Base-by-base conservation (phyloP, 2,329 filamentous ascomycete genomes). In the Xylaria sp. region DNA sequence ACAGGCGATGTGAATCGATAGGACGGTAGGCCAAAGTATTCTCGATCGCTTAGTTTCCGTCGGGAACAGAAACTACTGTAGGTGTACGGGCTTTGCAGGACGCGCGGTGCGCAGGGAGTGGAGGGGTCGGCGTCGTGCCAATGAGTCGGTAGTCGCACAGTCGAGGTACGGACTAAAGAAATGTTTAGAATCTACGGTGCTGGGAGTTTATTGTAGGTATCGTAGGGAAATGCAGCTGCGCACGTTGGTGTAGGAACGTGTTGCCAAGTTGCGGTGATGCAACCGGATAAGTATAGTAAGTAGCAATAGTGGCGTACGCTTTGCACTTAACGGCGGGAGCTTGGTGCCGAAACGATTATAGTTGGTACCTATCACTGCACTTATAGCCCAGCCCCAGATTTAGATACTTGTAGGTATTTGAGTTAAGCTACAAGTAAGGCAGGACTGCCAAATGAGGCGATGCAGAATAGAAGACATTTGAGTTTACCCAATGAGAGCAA, bases 161-260 rank as follows among this genome's bases (percentile, higher is more conserved):
- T 26, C n/a, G 53, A 38, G 2, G 36, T 4, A 33, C 40, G 20
- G n/a, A 20, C 33, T 46, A 63, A 26, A 48, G 28, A 44, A 10
- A 60, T 61, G 44, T 60, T 20, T 2, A 64, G 15, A 46, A 4
- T 38, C 13, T 4, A 20, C 17, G 20, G 44, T 20, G 13, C 40
- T n/a, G 33, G 44, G 23, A 31, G 58, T 57, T 10, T 46, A 40
- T 54, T 6, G 54, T 28, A 46, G 33, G 38, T 46, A 40, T 54
- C 4, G 54, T 28, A 46, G 33, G 44, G 28, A 51, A 31, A 56
- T 26, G 26, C 15, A 53, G 36, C 48, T 54, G 23, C 46, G 33
- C 38, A 48, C 40, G 46, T 51, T 49, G 59, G 58, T 40, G 60
- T 64, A 64, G 46, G 63, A 57, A 66, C 15, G 59, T 66, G 60